phyloP scores from a whole-genome alignment of 2,329 filamentous ascomycete species.

The Diatrype stigma region DNA sequence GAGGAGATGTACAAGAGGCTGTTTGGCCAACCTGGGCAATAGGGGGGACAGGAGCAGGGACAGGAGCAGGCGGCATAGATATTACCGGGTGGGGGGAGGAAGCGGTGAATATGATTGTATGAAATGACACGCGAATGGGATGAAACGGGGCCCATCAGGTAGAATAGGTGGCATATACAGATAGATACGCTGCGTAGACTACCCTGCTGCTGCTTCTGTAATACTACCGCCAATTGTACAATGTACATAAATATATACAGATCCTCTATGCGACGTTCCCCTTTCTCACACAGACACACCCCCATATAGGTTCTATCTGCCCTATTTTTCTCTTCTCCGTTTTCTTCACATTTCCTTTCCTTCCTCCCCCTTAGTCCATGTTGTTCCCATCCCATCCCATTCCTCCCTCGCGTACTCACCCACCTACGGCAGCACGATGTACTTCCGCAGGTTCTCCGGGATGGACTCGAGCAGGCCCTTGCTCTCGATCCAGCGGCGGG shows the following conservation, averaged over 20 bases:
- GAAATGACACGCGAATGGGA: neutral
- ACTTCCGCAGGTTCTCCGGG: conserved; percentile 82
- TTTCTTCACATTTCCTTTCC: conserved; percentile 1
- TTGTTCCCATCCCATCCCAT: conserved; percentile 1
- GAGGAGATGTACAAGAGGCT: conserved; percentile 27
- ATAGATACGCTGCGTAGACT: too few relatives aligned
- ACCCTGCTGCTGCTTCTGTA: too few relatives aligned
- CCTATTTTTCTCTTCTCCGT: conserved; percentile 1
- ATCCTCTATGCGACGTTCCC: neutral
- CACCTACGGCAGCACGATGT: conserved; percentile 78
- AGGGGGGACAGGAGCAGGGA: too few relatives aligned
- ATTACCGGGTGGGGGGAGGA: too few relatives aligned
- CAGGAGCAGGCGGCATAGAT: conserved; percentile 5
- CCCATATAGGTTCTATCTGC: too few relatives aligned
- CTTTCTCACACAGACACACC: too few relatives aligned
- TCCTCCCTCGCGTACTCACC: neutral
- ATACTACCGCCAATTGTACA: too few relatives aligned
- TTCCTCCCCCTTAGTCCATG: neutral
- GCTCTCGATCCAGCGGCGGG: conserved; percentile 79
- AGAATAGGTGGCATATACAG: too few relatives aligned
- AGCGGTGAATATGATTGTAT: neutral
- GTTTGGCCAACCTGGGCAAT: conserved; percentile 16
- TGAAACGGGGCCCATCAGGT: conserved; percentile 3
- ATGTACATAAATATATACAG: conserved; percentile 10
- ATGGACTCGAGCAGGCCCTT: conserved; percentile 81